phyloP scores from a whole-genome alignment of 495 filamentous ascomycete genomes.

The Penicillium paxilli region DNA sequence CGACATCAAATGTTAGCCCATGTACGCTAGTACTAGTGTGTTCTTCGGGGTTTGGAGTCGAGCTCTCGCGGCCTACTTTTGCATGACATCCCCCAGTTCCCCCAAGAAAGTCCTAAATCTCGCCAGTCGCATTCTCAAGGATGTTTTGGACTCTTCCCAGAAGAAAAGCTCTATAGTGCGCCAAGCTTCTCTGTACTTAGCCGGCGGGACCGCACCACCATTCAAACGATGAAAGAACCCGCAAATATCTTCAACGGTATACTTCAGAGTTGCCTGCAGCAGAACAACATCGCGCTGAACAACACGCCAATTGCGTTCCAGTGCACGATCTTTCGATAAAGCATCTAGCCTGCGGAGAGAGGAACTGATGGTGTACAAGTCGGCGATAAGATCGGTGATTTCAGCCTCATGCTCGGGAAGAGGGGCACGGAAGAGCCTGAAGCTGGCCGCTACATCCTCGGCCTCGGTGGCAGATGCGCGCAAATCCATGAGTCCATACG shows the following conservation, averaged over 20 bases:
- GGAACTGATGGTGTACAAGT: conserved; percentile 55
- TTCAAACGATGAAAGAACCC: conserved; percentile 51
- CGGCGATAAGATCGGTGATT: conserved; percentile 54
- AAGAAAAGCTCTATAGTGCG: conserved; percentile 49
- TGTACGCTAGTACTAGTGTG: too few species aligned
- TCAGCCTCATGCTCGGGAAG: conserved; percentile 54
- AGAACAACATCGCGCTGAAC: conserved; percentile 47
- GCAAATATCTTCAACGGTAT: conserved; percentile 54
- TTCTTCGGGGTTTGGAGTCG: neutral
- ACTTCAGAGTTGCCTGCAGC: conserved; percentile 46
- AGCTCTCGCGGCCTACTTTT: conserved; percentile 42
- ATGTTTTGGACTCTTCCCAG: conserved; percentile 48
- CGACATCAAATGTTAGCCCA: conserved; percentile 3
- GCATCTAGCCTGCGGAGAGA: conserved; percentile 48
- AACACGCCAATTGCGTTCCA: conserved; percentile 30
- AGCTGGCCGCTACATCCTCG: conserved; percentile 54
- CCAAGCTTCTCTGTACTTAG: conserved; percentile 54
- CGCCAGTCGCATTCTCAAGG: conserved; percentile 51
- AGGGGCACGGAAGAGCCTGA: conserved; percentile 50
- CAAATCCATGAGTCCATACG: conserved; percentile 44
- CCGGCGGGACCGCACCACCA: conserved; percentile 30
- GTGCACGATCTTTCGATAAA: conserved; percentile 31
- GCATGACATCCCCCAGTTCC: conserved; percentile 47
- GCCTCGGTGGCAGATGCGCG: conserved; percentile 49
- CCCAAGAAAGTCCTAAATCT: conserved; percentile 53